These are phyloP conservation scores for Phytophthora agathidicida DNA, from an alignment of 352 stramenopile species.

Conservation along the genomic window DNA sequence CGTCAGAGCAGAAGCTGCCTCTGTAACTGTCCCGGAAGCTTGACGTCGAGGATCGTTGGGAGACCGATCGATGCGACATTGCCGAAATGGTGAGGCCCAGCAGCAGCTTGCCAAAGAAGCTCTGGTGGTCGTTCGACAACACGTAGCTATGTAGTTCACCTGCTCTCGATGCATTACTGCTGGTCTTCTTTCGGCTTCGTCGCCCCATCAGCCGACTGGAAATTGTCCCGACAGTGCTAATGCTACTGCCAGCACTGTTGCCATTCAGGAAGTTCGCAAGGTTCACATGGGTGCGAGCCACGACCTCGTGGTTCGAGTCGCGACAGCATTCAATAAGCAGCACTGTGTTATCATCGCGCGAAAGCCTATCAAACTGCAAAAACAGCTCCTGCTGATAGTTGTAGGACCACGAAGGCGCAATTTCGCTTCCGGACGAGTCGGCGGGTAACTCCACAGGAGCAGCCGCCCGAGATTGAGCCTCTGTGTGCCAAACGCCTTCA, in stretches of 20 bases:
- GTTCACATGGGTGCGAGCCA: conserved; percentile 85
- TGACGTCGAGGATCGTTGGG: conserved; percentile 36
- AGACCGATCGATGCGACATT: conserved; percentile 57
- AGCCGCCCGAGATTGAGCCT: conserved; percentile 69
- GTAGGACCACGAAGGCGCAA: conserved; percentile 52
- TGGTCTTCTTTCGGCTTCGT: conserved; percentile 29
- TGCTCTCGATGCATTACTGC: conserved; percentile 21
- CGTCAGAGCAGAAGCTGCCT: conserved; percentile 40
- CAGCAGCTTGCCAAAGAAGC: conserved; percentile 83
- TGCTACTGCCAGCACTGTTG: conserved; percentile 14
- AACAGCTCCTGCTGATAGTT: conserved; percentile 84
- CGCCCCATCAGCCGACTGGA: conserved; percentile 32
- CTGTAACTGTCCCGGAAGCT: conserved; percentile 35
- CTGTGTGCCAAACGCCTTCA: conserved; percentile 84
- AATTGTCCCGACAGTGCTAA: conserved; percentile 21
- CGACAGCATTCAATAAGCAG: conserved; percentile 85
- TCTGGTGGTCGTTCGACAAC: conserved; percentile 83
- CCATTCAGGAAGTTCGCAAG: conserved; percentile 81
- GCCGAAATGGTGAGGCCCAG: conserved; percentile 71
- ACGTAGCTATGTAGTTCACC: conserved; percentile 71
- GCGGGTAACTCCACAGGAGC: conserved; percentile 40
- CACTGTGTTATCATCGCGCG: conserved; percentile 86
- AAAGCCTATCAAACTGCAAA: conserved; percentile 84
- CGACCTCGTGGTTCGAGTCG: conserved; percentile 72
- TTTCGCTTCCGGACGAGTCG: conserved; percentile 20